Percentiles rank a stretch among this genome's conserved stretches.
phyloP scores from a whole-genome alignment of 2,329 filamentous ascomycete species.

The Fusarium albidum region DNA sequence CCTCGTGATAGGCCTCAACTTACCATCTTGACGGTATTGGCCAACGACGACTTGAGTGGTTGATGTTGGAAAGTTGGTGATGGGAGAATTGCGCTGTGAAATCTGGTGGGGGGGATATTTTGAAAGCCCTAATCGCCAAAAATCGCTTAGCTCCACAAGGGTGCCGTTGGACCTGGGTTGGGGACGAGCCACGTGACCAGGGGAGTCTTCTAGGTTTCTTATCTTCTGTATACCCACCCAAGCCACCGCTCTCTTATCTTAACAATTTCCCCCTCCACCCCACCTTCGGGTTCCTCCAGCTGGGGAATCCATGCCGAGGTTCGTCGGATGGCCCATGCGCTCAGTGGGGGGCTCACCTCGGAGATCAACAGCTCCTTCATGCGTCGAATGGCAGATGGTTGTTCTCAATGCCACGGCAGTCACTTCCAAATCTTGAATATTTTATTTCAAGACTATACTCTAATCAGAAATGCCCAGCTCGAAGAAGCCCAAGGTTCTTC shows the following conservation, averaged over 20 bases:
- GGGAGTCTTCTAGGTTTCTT: neutral
- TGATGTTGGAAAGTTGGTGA: constrained; percentile 47
- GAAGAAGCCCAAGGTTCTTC: constrained; percentile 73
- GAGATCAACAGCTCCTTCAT: constrained; percentile 11
- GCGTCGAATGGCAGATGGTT: neutral
- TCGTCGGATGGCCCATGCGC: constrained; percentile 24
- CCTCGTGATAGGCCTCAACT: constrained; percentile 59
- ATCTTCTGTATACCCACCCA: too few species aligned
- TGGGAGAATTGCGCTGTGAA: constrained; percentile 38
- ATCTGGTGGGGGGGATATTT: constrained; percentile 53
- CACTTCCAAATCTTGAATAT: neutral
- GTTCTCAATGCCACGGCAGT: neutral
- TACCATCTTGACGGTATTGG: constrained; percentile 73
- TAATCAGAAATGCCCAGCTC: constrained; percentile 48
- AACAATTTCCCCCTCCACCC: constrained; percentile 3
- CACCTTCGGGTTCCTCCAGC: neutral
- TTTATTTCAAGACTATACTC: constrained; percentile 35
- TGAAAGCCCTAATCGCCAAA: constrained; percentile 50
- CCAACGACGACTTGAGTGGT: constrained; percentile 52
- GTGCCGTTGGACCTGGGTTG: constrained; percentile 46
- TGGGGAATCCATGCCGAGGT: constrained; percentile 38
- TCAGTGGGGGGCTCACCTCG: constrained; percentile 16
- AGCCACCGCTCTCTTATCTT: constrained; percentile 12
- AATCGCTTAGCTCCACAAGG: constrained; percentile 31
- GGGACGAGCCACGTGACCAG: constrained; percentile 50